Percentiles rank a stretch among this genome's conserved stretches.
Conservation (phyloP, 1,284 basidiomycete species). For the Ceratobasidium sp. region DNA sequence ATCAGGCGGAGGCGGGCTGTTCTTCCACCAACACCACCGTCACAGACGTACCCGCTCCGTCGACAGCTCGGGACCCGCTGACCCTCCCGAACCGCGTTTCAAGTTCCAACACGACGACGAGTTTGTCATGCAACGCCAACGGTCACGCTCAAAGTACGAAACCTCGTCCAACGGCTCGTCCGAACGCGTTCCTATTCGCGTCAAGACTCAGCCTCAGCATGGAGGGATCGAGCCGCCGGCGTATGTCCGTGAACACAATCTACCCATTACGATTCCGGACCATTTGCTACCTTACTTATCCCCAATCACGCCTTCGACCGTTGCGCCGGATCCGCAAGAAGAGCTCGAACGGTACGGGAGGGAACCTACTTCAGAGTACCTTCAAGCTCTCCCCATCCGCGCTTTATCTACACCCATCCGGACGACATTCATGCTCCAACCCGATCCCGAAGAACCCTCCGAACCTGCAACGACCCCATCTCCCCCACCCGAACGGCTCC, state of each 20-base stretch:
- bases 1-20: neutral
- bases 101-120: conserved; percentile 1
- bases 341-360: neutral
- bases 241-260: conserved; percentile 2
- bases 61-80: conserved; percentile 1
- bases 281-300: conserved; percentile 26
- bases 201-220: conserved; percentile 5
- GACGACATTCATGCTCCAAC: neutral
- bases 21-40: conserved; percentile 14
- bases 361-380: neutral
- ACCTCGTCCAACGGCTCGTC: conserved; percentile 6
- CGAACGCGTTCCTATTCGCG: neutral
- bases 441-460: too few relatives aligned
- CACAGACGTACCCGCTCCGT: neutral
- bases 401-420: conserved; percentile 1
- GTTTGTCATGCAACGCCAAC: neutral
- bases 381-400: neutral
- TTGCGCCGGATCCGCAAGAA: neutral
- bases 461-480: too few relatives aligned
- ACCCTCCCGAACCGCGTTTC: neutral
- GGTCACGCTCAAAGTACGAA: neutral
- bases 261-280: conserved; percentile 8
- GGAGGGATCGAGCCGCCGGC: neutral
- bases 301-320: conserved; percentile 26
- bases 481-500: neutral